phyloP scores from a whole-genome alignment of 805 yeast species.

The Wickerhamomyces canadensis region DNA sequence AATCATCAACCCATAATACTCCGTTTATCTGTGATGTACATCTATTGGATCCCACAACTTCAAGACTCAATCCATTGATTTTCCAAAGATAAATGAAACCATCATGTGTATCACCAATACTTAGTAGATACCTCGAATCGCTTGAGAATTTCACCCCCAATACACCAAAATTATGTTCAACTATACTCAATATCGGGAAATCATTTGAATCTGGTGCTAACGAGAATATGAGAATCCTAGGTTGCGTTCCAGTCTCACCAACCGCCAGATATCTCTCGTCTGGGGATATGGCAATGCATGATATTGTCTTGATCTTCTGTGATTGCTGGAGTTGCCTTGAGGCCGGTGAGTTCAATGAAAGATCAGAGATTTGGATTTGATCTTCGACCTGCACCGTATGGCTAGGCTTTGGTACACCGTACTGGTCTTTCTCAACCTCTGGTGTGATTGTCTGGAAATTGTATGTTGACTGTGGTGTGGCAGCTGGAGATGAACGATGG shows the following conservation, averaged over 20 bases:
- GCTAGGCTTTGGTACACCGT: conserved; percentile 7
- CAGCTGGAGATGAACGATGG: conserved; percentile 1
- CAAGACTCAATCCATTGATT: conserved; percentile 25
- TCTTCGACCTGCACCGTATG: conserved; percentile 1
- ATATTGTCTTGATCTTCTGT: conserved; percentile 44
- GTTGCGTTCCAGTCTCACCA: conserved; percentile 69
- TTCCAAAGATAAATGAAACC: conserved; percentile 65
- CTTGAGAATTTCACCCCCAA: conserved; percentile 50
- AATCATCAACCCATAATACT: conserved; percentile 47
- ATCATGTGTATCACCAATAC: conserved; percentile 65
- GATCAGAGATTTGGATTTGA: conserved; percentile 4
- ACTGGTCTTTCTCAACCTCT: conserved; percentile 6
- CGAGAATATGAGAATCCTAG: conserved; percentile 56
- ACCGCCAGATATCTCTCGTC: conserved; percentile 51
- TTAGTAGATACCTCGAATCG: conserved; percentile 48
- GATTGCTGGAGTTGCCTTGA: conserved; percentile 17
- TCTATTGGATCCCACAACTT: conserved; percentile 47
- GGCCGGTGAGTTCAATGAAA: conserved; percentile 11
- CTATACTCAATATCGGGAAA: conserved; percentile 46
- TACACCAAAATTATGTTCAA: conserved; percentile 66
- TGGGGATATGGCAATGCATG: conserved; percentile 55
- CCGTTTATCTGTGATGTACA: conserved; percentile 57
- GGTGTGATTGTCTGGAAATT: background rate
- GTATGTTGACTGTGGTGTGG: background rate
- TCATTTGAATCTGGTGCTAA: conserved; percentile 42